A percentile compares a stretch with the other conserved stretches of the same genome.
phyloP scores from a whole-genome alignment of 192 early-diverging fungal species.

The Umbelopsis ramanniana region DNA sequence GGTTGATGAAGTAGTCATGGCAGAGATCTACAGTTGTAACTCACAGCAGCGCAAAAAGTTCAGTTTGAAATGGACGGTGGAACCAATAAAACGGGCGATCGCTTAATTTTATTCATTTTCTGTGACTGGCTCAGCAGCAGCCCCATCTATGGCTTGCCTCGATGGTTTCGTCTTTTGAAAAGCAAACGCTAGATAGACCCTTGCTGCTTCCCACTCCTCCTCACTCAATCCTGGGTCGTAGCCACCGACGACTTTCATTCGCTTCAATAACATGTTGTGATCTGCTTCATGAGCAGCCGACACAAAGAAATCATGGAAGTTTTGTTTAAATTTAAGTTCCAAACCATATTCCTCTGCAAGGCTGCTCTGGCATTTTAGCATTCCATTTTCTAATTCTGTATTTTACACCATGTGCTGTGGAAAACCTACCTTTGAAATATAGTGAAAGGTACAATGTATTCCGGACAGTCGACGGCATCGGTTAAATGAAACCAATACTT shows the following conservation, averaged over 20 bases:
- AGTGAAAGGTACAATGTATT: constrained; percentile 90
- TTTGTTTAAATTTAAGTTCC: constrained; percentile 69
- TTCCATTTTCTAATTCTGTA: not conserved
- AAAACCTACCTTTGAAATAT: constrained; percentile 68
- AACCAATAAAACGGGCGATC: not conserved
- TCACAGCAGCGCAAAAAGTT: not conserved
- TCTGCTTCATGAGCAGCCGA: constrained; percentile 59
- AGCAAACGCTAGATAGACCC: constrained; percentile 76
- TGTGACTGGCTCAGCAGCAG: no score
- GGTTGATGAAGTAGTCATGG: constrained; percentile 2
- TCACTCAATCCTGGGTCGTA: constrained; percentile 63
- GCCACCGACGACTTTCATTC: constrained; percentile 84
- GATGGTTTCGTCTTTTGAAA: no score
- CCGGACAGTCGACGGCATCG: constrained; percentile 97
- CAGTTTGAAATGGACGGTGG: no score
- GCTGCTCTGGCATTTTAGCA: constrained; percentile 42
- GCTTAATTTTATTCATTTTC: not conserved
- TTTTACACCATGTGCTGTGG: no score
- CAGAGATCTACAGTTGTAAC: not conserved
- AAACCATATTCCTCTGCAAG: constrained; percentile 85
- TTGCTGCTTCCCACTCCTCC: constrained; percentile 95
- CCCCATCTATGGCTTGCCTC: no score
- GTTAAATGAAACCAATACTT: constrained; percentile 91
- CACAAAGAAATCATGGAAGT: constrained; percentile 85
- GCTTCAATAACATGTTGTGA: constrained; percentile 65